Evolutionary conservation across 179 eudicot genomes (phyloP).

Genomic region (Nepenthes alata): DNA sequence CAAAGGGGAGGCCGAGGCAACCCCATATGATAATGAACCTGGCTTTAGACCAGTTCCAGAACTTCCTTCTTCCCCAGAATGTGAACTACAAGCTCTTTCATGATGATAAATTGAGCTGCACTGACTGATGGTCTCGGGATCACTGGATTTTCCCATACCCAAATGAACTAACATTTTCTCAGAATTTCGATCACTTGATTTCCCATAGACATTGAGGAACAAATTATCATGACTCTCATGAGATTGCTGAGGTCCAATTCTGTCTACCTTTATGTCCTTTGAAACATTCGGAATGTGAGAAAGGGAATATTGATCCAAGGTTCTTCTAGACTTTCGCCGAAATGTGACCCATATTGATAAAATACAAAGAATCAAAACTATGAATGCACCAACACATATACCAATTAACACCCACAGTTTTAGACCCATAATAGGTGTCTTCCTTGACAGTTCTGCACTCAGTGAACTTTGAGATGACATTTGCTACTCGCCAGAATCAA

Average conservation of each 20-base stretch:
- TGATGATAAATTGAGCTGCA: slow-evolving; percentile 65
- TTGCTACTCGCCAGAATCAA: slow-evolving; percentile 4
- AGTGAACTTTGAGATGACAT: slow-evolving; percentile 49
- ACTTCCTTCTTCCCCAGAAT: slow-evolving; percentile 81
- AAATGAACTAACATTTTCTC: slow-evolving; percentile 65
- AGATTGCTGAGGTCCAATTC: slow-evolving; percentile 33
- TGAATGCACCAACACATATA: slow-evolving; percentile 63
- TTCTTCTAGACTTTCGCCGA: slow-evolving; percentile 48
- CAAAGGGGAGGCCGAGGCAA: slow-evolving; percentile 65
- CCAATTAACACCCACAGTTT: slow-evolving; percentile 72
- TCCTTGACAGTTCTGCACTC: slow-evolving; percentile 43
- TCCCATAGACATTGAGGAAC: slow-evolving; percentile 28
- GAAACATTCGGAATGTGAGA: slow-evolving; percentile 65
- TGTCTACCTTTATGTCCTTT: slow-evolving; percentile 72
- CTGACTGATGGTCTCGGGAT: slow-evolving; percentile 65
- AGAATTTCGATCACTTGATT: slow-evolving; percentile 48
- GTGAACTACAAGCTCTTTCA: slow-evolving; percentile 60
- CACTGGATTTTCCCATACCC: slow-evolving; percentile 66
- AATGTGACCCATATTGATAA: slow-evolving; percentile 53
- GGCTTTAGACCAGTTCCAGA: slow-evolving; percentile 58
- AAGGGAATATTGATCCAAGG: slow-evolving; percentile 27
- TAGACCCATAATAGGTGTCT: slow-evolving; percentile 33
- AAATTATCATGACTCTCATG: slow-evolving; percentile 36
- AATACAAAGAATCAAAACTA: slow-evolving; percentile 53
- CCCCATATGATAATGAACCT: slow-evolving; percentile 38